Conservation (phyloP, 495 filamentous ascomycete species). For the Talaromyces nanjingensis region DNA sequence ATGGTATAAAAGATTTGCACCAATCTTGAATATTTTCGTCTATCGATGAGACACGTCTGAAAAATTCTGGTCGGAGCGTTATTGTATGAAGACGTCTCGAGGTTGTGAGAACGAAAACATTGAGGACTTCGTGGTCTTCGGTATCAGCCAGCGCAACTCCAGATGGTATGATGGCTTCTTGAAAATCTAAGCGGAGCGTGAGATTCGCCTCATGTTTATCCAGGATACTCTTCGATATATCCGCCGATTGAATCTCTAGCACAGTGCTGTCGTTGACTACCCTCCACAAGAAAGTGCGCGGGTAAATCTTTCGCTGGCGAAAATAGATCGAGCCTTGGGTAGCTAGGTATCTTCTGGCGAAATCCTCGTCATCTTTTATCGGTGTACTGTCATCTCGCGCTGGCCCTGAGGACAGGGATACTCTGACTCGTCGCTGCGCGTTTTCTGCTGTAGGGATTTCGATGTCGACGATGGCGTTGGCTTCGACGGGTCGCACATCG, state of each 20-base stretch:
- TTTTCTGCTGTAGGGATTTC: conserved; percentile 54
- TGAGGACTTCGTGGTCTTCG: conserved; percentile 69
- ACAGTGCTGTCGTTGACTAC: conserved; percentile 73
- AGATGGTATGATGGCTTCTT: conserved; percentile 58
- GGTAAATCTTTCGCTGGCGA: conserved; percentile 62
- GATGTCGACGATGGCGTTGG: conserved; percentile 63
- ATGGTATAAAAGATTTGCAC: conserved; percentile 66
- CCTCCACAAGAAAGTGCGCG: conserved; percentile 84
- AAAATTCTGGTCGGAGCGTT: conserved; percentile 72
- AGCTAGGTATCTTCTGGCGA: conserved; percentile 64
- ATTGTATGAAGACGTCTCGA: conserved; percentile 74
- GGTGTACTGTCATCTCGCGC: conserved; percentile 23
- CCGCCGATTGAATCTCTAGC: conserved; percentile 74
- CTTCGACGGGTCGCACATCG: conserved; percentile 66
- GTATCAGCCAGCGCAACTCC: conserved; percentile 78
- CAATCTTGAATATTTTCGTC: conserved; percentile 66
- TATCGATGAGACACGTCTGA: conserved; percentile 56
- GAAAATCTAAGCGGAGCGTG: conserved; percentile 71
- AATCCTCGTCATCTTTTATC: conserved; percentile 67
- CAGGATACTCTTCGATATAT: conserved; percentile 64
- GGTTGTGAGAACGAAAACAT: conserved; percentile 73
- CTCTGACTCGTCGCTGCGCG: conserved; percentile 34
- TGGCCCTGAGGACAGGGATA: conserved; percentile 34
- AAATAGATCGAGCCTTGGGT: conserved; percentile 80
- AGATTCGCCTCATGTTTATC: conserved; percentile 58